Evolutionary conservation across 2,329 filamentous ascomycete species (phyloP), one percentile per base, ranked within the genome.

Genomic region (Ascochyta clinopodiicola): DNA sequence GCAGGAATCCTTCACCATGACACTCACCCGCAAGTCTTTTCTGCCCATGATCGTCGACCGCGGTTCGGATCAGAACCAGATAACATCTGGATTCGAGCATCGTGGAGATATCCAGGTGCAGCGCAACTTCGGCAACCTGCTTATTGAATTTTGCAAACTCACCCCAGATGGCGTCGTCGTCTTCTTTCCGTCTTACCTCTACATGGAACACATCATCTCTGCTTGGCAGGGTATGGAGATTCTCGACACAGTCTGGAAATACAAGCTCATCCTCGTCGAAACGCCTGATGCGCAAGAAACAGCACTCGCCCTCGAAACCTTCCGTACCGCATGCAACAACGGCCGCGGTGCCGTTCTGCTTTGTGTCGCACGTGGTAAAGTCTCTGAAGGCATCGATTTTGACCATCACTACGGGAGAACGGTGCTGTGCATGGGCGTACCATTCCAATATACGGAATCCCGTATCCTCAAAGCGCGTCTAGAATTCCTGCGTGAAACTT

Each of bases 211-310:
- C 47, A 98, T 98, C 73, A 97, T 99, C 74, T 94, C 90, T 74
- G 96, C 96, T 87, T 99, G 95, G 95, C 95, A 99, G 75, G 92
- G 92, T 51, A 98, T 98, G 93, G 92, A 92, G 24, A 96, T 98
- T 60, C 81, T 99, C 32, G 95, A 99, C 77, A 90, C 95, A 72
- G 92, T 99, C 29, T 99, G 95, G 95, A 97, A 96, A 76, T 97
- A 96, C 81, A 99, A 99, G 75, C 84, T 99, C 62, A 97, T 99
- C 63, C 84, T 99, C 7, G 95, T 99, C 56, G 95, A 99, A 80
- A 99, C 96, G 0, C 95, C 95, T 0, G 95, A 99, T 74, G 92
- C 92, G 1, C 95, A 99, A 77, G 95, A 99, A 78, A 99, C 95
- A 0, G 96, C 93, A 0, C 83, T 99, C 6, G 95, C 95, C 0